Conservation (phyloP, 73 alveolate genomes). For the Symbiodinium natans region DNA sequence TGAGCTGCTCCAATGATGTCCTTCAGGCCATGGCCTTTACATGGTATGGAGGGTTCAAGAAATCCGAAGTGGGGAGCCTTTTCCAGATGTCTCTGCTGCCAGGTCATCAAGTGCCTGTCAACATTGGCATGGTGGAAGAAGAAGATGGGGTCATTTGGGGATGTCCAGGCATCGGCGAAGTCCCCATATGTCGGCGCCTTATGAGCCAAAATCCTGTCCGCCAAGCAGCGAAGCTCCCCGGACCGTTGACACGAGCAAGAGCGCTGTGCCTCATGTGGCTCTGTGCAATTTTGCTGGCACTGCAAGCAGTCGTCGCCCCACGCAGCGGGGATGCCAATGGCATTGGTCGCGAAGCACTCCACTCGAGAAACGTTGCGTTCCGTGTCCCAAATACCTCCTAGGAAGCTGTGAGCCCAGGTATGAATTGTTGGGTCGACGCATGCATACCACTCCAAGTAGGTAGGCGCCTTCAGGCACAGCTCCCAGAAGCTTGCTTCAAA, state of each 20-base stretch:
- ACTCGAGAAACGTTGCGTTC: slow-evolving; percentile 12
- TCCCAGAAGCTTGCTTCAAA: slow-evolving; percentile 1
- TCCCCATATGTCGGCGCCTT: slow-evolving; percentile 42
- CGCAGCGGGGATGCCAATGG: slow-evolving; percentile 13
- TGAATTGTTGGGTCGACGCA: slow-evolving; percentile 30
- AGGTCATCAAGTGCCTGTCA: slow-evolving; percentile 15
- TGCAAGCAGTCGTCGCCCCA: slow-evolving; percentile 1
- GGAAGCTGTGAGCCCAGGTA: slow-evolving; percentile 47
- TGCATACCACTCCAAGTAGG: slow-evolving; percentile 14
- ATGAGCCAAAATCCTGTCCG: background rate
- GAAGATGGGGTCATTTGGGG: slow-evolving; percentile 49
- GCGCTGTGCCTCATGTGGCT: background rate
- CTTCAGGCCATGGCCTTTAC: slow-evolving; percentile 5
- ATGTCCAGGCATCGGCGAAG: slow-evolving; percentile 50
- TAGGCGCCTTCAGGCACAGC: slow-evolving; percentile 4
- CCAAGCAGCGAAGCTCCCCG: slow-evolving; percentile 2
- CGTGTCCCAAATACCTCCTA: slow-evolving; percentile 20
- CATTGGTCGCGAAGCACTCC: slow-evolving; percentile 14
- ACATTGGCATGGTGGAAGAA: slow-evolving; percentile 49
- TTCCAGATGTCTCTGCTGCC: slow-evolving; percentile 11
- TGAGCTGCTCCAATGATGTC: background rate
- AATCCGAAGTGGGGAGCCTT: slow-evolving; percentile 24
- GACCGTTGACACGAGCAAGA: background rate
- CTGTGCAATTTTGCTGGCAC: slow-evolving; percentile 3
- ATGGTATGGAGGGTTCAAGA: background rate